These are phyloP conservation scores for Macrolepiota fuliginosa DNA, from an alignment of 768 basidiomycete genomes.

Conservation along the genomic window DNA sequence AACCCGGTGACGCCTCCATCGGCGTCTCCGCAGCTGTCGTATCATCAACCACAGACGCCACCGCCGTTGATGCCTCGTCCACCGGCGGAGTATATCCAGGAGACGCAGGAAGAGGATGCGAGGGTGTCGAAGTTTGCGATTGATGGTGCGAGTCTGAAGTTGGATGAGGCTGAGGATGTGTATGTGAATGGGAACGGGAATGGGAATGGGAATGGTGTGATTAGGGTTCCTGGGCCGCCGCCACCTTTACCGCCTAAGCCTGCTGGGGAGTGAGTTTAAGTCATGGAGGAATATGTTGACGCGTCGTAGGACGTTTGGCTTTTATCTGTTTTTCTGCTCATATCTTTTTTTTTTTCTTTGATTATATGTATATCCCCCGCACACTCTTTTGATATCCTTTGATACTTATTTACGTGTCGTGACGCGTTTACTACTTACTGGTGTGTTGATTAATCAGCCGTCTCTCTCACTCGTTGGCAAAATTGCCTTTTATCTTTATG, in stretches of 20 bases:
- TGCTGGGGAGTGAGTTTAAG: slow-evolving; percentile 10
- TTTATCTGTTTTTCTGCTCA: background rate
- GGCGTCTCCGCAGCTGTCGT: background rate
- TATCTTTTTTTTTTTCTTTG: background rate
- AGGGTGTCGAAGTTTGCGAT: slow-evolving; percentile 44
- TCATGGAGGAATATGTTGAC: too few species aligned
- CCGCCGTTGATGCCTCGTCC: slow-evolving; percentile 78
- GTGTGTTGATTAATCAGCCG: background rate
- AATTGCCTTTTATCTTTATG: background rate
- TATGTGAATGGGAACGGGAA: slow-evolving; percentile 1
- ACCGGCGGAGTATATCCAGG: slow-evolving; percentile 76
- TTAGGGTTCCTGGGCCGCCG: slow-evolving; percentile 11
- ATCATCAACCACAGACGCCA: slow-evolving; percentile 37
- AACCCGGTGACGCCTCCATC: background rate
- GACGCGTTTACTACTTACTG: background rate
- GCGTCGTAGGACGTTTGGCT: background rate
- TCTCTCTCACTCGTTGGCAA: background rate
- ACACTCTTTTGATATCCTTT: slow-evolving; percentile 2
- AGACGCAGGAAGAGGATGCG: slow-evolving; percentile 74
- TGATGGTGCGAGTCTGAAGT: slow-evolving; percentile 27
- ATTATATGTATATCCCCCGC: slow-evolving; percentile 2
- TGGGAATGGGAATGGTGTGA: slow-evolving; percentile 5
- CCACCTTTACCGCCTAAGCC: slow-evolving; percentile 20
- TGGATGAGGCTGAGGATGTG: slow-evolving; percentile 14
- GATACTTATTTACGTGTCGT: background rate